Evolutionary conservation across 345 rosid species (phyloP).

Genomic region (Iberis pinnata): DNA sequence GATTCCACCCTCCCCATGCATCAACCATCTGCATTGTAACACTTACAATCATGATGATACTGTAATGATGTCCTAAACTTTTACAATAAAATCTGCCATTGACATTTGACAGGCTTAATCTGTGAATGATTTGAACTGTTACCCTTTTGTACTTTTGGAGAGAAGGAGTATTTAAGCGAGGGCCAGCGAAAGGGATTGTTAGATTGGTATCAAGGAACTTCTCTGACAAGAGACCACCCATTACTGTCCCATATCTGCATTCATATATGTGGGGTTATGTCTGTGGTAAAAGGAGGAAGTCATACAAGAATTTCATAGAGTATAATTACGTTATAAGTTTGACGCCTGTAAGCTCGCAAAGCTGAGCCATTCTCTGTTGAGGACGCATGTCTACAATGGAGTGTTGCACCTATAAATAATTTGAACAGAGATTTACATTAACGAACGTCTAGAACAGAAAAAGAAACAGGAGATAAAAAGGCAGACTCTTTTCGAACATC

Average conservation of each 20-base stretch:
- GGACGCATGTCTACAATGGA: conserved; percentile 95
- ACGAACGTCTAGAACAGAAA: conserved; percentile 1
- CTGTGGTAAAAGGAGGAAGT: neutral
- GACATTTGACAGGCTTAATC: neutral
- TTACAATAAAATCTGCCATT: neutral
- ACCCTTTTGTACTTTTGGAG: conserved; percentile 96
- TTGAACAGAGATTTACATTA: conserved; percentile 10
- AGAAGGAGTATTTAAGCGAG: conserved; percentile 77
- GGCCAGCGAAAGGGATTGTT: conserved; percentile 76
- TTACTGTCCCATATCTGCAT: conserved; percentile 83
- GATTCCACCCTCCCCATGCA: conserved; percentile 98
- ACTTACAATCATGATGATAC: conserved; percentile 3
- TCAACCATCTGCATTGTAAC: conserved; percentile 65
- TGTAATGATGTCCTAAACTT: neutral
- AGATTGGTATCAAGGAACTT: conserved; percentile 86
- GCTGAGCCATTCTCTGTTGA: conserved; percentile 92
- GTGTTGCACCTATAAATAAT: conserved; percentile 70
- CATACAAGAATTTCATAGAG: conserved; percentile 7
- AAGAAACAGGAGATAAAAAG: neutral
- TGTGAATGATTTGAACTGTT: conserved; percentile 5
- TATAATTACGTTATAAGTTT: conserved; percentile 76
- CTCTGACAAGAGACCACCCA: conserved; percentile 94
- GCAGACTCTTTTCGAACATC: neutral
- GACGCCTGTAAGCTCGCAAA: conserved; percentile 82
- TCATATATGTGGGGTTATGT: conserved; percentile 9